A percentile compares a stretch with the other conserved stretches of the same genome.
phyloP scores from a whole-genome alignment of 176 grass and related monocot genomes.

The Carex scoparia region DNA sequence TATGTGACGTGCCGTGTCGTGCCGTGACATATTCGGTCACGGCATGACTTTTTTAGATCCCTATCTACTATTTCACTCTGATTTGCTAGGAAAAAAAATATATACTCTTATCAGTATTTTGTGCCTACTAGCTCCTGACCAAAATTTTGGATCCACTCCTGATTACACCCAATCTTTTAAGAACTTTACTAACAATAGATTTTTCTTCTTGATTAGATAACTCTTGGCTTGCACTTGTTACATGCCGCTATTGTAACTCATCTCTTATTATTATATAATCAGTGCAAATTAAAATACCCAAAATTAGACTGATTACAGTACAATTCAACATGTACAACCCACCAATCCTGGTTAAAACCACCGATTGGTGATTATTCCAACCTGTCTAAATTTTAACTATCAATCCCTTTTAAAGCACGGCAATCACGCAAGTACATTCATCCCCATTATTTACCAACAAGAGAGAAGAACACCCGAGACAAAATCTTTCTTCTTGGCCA shows the following conservation, averaged over 20 bases:
- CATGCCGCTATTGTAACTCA: background rate
- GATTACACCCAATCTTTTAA: background rate
- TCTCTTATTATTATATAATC: background rate
- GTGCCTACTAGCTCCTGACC: no score
- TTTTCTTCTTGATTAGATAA: background rate
- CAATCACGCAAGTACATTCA: background rate
- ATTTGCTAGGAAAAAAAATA: no score
- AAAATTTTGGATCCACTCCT: no score
- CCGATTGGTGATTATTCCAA: background rate
- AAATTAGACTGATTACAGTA: background rate
- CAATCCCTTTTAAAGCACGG: background rate
- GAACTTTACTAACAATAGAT: slow-evolving; percentile 1
- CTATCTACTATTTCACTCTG: no score
- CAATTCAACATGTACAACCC: background rate
- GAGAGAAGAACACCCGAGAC: background rate
- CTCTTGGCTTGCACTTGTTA: background rate
- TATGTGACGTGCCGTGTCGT: no score
- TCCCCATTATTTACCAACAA: background rate
- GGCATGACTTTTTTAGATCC: no score
- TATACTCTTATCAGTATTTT: no score
- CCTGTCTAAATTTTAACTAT: slow-evolving; percentile 4
- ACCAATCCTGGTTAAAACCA: background rate
- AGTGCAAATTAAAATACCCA: background rate
- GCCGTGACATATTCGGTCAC: no score
- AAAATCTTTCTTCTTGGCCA: background rate